Percentiles rank a stretch among this genome's conserved stretches.
phyloP scores from a whole-genome alignment of 306 rosid genomes.

The Ormosia semicastrata region DNA sequence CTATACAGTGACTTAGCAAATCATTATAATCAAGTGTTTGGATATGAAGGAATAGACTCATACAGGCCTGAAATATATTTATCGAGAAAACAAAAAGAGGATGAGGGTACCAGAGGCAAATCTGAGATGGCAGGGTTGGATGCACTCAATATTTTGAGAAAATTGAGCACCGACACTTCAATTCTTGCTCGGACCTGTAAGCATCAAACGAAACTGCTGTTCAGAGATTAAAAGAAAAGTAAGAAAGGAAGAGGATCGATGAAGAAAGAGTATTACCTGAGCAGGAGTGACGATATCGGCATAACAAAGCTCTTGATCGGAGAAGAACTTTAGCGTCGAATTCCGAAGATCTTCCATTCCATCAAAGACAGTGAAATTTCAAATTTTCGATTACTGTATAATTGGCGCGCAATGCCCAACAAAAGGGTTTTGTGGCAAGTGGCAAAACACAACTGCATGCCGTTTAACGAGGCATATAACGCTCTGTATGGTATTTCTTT shows the following conservation, averaged over 20 bases:
- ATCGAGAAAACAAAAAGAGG: background rate
- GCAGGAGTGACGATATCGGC: conserved; percentile 70
- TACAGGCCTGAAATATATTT: too few species aligned
- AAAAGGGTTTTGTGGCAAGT: background rate
- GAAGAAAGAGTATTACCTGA: conserved; percentile 40
- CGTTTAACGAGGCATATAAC: too few species aligned
- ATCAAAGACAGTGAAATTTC: background rate
- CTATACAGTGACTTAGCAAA: background rate
- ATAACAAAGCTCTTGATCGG: conserved; percentile 70
- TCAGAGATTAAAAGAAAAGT: background rate
- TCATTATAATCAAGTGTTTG: background rate
- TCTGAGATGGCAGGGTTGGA: conserved; percentile 74
- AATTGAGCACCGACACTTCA: conserved; percentile 82
- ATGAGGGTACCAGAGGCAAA: conserved; percentile 61
- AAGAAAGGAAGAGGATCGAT: background rate
- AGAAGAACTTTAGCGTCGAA: conserved; percentile 64
- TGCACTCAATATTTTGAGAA: conserved; percentile 68
- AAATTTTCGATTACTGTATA: background rate
- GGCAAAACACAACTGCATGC: too few species aligned
- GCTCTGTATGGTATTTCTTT: too few species aligned
- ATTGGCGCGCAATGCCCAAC: conserved; percentile 30
- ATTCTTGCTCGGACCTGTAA: conserved; percentile 76
- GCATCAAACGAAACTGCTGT: background rate
- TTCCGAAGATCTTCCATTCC: conserved; percentile 50
- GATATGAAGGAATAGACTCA: background rate